A percentile compares a stretch with the other conserved stretches of the same genome.
These are phyloP conservation scores for Hyaloscypha bicolor DNA, from an alignment of 495 filamentous ascomycete species.

Conservation along the genomic window DNA sequence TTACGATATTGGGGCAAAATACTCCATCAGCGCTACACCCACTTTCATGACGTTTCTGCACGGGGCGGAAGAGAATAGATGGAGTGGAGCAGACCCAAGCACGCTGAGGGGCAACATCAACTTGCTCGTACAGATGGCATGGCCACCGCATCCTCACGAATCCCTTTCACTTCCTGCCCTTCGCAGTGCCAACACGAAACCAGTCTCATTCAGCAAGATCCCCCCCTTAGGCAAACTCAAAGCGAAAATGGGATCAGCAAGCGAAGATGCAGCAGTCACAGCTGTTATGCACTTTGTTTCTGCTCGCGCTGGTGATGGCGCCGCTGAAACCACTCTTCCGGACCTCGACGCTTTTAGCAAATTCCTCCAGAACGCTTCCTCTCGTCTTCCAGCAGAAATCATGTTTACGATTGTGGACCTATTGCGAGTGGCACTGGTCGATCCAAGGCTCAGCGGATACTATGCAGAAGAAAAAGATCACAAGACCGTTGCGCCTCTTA, in stretches of 20 bases:
- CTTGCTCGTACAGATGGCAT: constrained; percentile 74
- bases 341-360: constrained; percentile 55
- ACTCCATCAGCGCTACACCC: constrained; percentile 74
- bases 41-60: constrained; percentile 89
- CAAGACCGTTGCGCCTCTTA: constrained; percentile 62
- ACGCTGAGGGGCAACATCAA: constrained; percentile 73
- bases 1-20: constrained; percentile 65
- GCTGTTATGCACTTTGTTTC: constrained; percentile 68
- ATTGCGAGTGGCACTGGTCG: constrained; percentile 72
- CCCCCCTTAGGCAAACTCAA: constrained; percentile 85
- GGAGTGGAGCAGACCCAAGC: constrained; percentile 73
- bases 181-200: constrained; percentile 60
- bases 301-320: constrained; percentile 50
- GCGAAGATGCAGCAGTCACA: constrained; percentile 52
- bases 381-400: constrained; percentile 54
- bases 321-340: constrained; percentile 63
- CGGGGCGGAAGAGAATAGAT: constrained; percentile 75
- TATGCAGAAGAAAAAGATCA: constrained; percentile 76
- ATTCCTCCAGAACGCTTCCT: constrained; percentile 52
- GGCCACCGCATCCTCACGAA: constrained; percentile 76
- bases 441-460: constrained; percentile 82
- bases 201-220: constrained; percentile 74
- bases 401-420: constrained; percentile 85
- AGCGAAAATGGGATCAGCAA: constrained; percentile 65
- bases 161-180: constrained; percentile 70